Evolutionary conservation across 2,329 filamentous ascomycete species (phyloP), one percentile per base, ranked within the genome.

Genomic region (Trichoderma arundinaceum): DNA sequence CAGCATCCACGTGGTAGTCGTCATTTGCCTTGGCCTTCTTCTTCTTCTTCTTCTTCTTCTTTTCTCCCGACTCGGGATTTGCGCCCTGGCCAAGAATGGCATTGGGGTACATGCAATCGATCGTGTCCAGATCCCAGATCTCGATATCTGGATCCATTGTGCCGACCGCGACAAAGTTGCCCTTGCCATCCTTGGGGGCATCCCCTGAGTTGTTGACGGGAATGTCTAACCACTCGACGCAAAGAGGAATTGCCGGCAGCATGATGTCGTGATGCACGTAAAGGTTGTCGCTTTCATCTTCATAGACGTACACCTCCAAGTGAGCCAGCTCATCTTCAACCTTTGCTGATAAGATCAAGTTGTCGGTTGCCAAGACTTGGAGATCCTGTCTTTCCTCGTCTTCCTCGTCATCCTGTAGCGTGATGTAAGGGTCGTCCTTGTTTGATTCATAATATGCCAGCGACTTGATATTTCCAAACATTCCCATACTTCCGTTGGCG

Each of bases 251-350:
- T 28, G 94, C 94, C 38, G 95, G 95, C 64, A 99, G 86, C 94
- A 99, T 98, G 73, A 99, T 96, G 78, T 99, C 95, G 85, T 99
- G 95, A 81, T 99, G 95, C 28, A 99, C 94, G 77, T 99, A 99
- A 68, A 99, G 89, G 77, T 99, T 99, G 79, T 98, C 95, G 51
- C 90, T 91, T 68, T 88, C 88, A 72, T 98, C 95, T 78, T 99
- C 95, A 79, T 98, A 99, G 33, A 99, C 93, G 74, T 98, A 97
- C 19, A 98, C 91, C 77, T 99, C 95, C 32, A 99, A 84, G 78
- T 98, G 94, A 17, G 95, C 94, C 68, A 99, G 89, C 76, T 99
- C 95, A 73, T 99, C 95, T 79, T 99, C 95, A 59, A 98, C 90
- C 80, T 97, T 94, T 70, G 93, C 94, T 10, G 94, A 92, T 54